Base-by-base conservation (phyloP, 352 stramenopile genomes). In the Pythium diclinum region DNA sequence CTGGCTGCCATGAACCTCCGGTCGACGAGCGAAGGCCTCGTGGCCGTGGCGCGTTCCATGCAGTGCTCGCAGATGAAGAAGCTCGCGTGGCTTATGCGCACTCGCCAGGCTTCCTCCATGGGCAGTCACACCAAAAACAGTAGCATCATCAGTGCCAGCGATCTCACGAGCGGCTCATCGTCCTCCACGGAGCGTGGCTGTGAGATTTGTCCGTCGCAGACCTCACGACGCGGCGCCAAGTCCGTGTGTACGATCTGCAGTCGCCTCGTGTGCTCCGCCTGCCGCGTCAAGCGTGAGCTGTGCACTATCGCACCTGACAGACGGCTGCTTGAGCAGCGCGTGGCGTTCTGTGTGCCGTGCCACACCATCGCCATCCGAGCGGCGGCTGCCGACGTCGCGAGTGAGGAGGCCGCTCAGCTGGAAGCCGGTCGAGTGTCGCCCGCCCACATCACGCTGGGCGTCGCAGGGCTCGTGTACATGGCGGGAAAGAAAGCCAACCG, bases 31-130 rank as follows among this genome's bases (percentile, higher is more conserved):
- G 56, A 83, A 2, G 38, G 61, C 3, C 72, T 90, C 62, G 65
- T 73, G 44, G 67, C 74, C 13, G 65, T 63, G 0, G 72, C 67
- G 1, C 63, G 55, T 6, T 63, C 73, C 23, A 68, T 87, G 40
- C 54, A 83, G 16, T 91, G 79, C 61, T 75, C 73, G 7, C 76
- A 78, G n/a, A 86, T 87, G 78, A 83, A 83, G 48, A 91, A 89
- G 59, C 78, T 89, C 16, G 60, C 77, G 60, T 90, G 81, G 46
- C 46, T 53, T 0, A 30, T 84, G 65, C 65, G 47, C 54, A 53
- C 46, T 8, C 46, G 46, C 21, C 19, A 53, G 46, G 46, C 46
- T 10, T 33, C 46, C 9, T 9, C 46, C 6, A 33, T 17, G 11
- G 9, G 23, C 19, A 33, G 6, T 33, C 46, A 21, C 3, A 6